Evolutionary conservation across 1,284 basidiomycete genomes (phyloP).

Genomic region (Naganishia liquefaciens): DNA sequence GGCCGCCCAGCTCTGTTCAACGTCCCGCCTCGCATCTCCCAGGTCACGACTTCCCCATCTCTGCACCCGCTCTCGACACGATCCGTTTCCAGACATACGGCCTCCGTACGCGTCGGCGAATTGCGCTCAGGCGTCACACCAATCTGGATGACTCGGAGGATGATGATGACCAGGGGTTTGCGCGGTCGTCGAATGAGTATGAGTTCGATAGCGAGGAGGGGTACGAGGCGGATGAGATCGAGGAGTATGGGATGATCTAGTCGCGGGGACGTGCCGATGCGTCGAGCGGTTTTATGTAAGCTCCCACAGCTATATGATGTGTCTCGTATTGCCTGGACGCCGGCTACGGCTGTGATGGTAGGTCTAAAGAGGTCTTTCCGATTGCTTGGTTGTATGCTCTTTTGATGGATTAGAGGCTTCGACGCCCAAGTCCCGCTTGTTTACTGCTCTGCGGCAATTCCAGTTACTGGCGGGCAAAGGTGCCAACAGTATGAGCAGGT

Average conservation of each 20-base stretch:
- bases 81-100: conserved; percentile 20
- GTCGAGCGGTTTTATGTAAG: no score
- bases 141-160: background rate
- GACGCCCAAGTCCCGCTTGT: no score
- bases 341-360: no score
- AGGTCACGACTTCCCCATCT: conserved; percentile 16
- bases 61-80: conserved; percentile 1
- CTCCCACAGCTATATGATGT: no score
- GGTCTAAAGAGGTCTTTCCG: no score
- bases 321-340: no score
- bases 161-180: background rate
- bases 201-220: conserved; percentile 23
- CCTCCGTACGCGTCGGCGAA: conserved; percentile 10
- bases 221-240: conserved; percentile 33
- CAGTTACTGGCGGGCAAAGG: no score
- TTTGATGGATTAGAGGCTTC: no score
- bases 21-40: background rate
- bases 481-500: no score
- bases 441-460: no score
- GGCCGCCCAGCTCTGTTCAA: background rate
- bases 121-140: background rate
- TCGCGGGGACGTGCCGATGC: background rate
- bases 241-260: conserved; percentile 49
- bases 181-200: conserved; percentile 5
- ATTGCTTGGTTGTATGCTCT: no score